These are phyloP conservation scores for Chaetomium sp. DNA, from an alignment of 2,329 filamentous ascomycete species.

Conservation along the genomic window DNA sequence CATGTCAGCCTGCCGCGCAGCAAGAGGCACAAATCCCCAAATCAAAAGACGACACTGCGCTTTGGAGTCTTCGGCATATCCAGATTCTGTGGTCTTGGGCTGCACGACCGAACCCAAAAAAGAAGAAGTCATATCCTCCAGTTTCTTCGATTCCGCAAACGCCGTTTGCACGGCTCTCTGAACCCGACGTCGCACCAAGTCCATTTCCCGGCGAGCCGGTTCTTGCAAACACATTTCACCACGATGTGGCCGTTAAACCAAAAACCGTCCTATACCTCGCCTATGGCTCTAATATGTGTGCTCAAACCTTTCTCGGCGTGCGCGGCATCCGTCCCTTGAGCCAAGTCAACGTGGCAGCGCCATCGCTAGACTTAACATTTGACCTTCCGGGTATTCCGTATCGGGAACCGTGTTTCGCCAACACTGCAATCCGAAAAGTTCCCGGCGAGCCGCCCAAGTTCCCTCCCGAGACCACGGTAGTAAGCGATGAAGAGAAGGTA, in stretches of 20 bases:
- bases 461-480: background rate
- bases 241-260: slow-evolving; percentile 22
- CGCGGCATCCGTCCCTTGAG: slow-evolving; percentile 78
- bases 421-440: slow-evolving; percentile 57
- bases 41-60: slow-evolving; percentile 12
- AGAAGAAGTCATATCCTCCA: slow-evolving; percentile 14
- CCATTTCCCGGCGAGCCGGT: slow-evolving; percentile 20
- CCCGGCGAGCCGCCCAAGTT: slow-evolving; percentile 28
- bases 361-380: slow-evolving; percentile 71
- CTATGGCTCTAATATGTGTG: slow-evolving; percentile 84
- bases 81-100: slow-evolving; percentile 15
- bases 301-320: slow-evolving; percentile 69
- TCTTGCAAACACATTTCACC: slow-evolving; percentile 20
- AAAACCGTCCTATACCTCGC: slow-evolving; percentile 70
- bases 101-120: slow-evolving; percentile 1
- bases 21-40: background rate
- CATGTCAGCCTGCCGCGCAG: background rate
- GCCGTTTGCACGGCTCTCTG: slow-evolving; percentile 34
- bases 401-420: slow-evolving; percentile 85
- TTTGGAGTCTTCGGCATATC: slow-evolving; percentile 16
- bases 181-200: slow-evolving; percentile 20
- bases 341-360: slow-evolving; percentile 74
- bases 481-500: background rate
- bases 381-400: slow-evolving; percentile 83
- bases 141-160: slow-evolving; percentile 31